Conservation (phyloP, 257 asterid genomes). For the Ophiorrhiza pumila region DNA sequence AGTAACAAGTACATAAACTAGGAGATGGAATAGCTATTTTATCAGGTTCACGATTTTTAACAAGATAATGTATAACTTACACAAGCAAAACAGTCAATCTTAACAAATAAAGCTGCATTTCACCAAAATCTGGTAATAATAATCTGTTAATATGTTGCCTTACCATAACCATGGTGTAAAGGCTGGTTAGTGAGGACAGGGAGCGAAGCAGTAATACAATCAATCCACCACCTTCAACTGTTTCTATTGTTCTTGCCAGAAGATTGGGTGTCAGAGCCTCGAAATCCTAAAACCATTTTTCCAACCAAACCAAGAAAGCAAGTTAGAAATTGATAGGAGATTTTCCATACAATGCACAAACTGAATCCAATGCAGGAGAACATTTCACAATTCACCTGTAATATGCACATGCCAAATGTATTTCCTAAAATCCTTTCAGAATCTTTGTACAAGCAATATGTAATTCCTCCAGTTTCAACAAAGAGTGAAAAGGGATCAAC, state of each 20-base stretch:
- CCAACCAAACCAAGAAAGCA: background rate
- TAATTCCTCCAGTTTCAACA: conserved; percentile 67
- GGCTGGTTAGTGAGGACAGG: conserved; percentile 78
- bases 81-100: background rate
- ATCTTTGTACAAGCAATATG: conserved; percentile 79
- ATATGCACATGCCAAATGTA: conserved; percentile 95
- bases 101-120: background rate
- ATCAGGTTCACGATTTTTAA: background rate
- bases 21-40: background rate
- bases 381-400: conserved; percentile 55
- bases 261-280: conserved; percentile 99
- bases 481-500: conserved; percentile 73
- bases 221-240: conserved; percentile 99
- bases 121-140: background rate
- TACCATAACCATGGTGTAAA: conserved; percentile 97
- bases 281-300: conserved; percentile 53
- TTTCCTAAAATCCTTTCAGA: conserved; percentile 96
- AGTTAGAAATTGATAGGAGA: background rate
- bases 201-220: conserved; percentile 82
- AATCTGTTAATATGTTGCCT: background rate
- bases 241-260: conserved; percentile 97
- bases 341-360: conserved; percentile 9
- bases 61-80: background rate
- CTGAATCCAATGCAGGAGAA: background rate
- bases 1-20: background rate